Evolutionary conservation across 768 basidiomycete species (phyloP), one percentile per base, ranked within the genome.

Genomic region (Boletellus ananas): DNA sequence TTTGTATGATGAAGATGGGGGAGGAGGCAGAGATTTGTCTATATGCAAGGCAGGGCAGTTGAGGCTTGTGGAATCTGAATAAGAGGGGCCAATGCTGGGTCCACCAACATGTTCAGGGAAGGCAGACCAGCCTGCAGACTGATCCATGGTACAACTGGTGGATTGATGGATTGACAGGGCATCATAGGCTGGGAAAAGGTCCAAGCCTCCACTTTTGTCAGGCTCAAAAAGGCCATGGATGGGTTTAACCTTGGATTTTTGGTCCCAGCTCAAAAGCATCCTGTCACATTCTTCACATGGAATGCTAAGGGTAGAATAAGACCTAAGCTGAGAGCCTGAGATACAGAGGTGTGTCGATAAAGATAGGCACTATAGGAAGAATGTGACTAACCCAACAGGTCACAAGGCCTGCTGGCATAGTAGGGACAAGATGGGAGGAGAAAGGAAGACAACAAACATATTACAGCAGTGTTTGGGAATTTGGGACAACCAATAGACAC

Each of bases 141-240:
- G 49, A 31, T 21, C n/a, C n/a, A 25, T 6, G 23, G 1, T 21
- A n/a, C 23, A 16, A 37, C 27, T 17, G 29, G 38, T 25, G 16
- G 52, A 14, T 9, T 2, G 51, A 20, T 20, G 45, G 17, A 46
- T 16, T 7, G 34, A 41, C 20, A 50, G 29, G 4, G 51, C 43
- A 27, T 60, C 51, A 12, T 63, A 58, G 44, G 61, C 50, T 9
- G 58, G 61, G 11, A 55, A 55, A 2, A 18, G 47, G 21, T 55
- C 55, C 10, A 7, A 29, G 7, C n/a, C 31, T 13, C 7, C 25
- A 18, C 16, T 8, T 5, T 25, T 18, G 18, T 41, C 20, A 17
- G 13, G 13, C 14, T 1, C 23, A 5, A 23, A 23, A 23, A 23
- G 11, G 25, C 38, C 41, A 27, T 12, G 27, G 18, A 25, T 7